phyloP scores from a whole-genome alignment of 495 filamentous ascomycete genomes.

The Aspergillus mulundensis region DNA sequence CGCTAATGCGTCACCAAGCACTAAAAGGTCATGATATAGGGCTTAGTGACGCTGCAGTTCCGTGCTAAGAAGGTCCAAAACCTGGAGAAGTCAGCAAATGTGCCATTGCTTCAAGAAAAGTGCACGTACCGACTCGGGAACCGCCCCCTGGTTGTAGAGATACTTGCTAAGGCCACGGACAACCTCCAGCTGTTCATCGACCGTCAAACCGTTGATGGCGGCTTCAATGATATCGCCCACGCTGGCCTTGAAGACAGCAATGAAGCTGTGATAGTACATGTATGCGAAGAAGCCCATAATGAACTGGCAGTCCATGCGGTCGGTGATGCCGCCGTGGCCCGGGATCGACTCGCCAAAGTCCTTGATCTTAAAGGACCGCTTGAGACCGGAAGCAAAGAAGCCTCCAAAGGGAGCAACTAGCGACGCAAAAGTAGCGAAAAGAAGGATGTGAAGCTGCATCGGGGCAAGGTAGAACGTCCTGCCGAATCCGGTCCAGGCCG shows the following conservation, averaged over 20 bases:
- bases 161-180: slow-evolving; percentile 80
- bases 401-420: slow-evolving; percentile 97
- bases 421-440: slow-evolving; percentile 90
- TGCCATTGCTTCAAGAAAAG: too few species aligned
- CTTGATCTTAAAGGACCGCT: slow-evolving; percentile 99
- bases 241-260: slow-evolving; percentile 75
- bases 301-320: slow-evolving; percentile 99
- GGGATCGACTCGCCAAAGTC: slow-evolving; percentile 98
- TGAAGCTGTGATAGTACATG: slow-evolving; percentile 98
- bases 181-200: slow-evolving; percentile 86
- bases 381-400: slow-evolving; percentile 96
- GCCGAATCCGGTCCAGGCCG: slow-evolving; percentile 61
- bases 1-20: neutral
- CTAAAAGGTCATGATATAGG: neutral
- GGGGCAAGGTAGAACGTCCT: slow-evolving; percentile 65
- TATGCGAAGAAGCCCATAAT: slow-evolving; percentile 99
- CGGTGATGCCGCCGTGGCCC: slow-evolving; percentile 96
- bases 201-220: slow-evolving; percentile 75
- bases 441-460: slow-evolving; percentile 91
- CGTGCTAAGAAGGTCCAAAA: slow-evolving; percentile 39
- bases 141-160: slow-evolving; percentile 75
- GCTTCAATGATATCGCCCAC: slow-evolving; percentile 84
- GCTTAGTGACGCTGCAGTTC: slow-evolving; percentile 40
- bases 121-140: slow-evolving; percentile 59
- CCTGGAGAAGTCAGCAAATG: slow-evolving; percentile 20